A percentile compares a stretch with the other conserved stretches of the same genome.
Conservation (phyloP, 345 rosid species). For the Euclidium syriacum region DNA sequence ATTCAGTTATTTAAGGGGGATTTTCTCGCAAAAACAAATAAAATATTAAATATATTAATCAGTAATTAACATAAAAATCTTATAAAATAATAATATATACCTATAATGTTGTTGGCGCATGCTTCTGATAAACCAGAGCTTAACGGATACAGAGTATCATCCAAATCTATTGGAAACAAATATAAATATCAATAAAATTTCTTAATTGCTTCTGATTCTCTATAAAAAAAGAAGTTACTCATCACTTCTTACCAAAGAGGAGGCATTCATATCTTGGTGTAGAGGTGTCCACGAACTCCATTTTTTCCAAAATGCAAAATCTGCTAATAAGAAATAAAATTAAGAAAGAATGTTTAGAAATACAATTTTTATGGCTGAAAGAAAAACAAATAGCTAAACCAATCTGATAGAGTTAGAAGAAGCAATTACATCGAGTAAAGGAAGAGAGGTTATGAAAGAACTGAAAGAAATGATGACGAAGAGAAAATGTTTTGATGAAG, state of each 20-base stretch:
- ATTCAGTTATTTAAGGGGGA: not conserved
- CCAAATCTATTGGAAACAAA: constrained; percentile 43
- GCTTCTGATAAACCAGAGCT: constrained; percentile 54
- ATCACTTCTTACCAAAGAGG: constrained; percentile 54
- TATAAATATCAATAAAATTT: not conserved
- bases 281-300: constrained; percentile 24
- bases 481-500: constrained; percentile 15
- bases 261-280: constrained; percentile 61
- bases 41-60: not conserved
- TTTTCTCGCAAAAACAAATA: not conserved
- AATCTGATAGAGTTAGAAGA: not conserved
- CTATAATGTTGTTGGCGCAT: constrained; percentile 49
- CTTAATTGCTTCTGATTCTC: not conserved
- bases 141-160: constrained; percentile 64
- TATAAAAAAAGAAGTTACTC: not conserved
- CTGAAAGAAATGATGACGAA: not conserved
- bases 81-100: constrained; percentile 16
- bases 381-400: not conserved
- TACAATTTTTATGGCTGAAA: not conserved
- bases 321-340: not conserved
- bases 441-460: not conserved
- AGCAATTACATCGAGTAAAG: not conserved
- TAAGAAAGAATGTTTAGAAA: not conserved
- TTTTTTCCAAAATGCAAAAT: constrained; percentile 2
- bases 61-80: not conserved